These are phyloP conservation scores for Fusarium sp. DNA, from an alignment of 2,329 filamentous ascomycete species.

Conservation along the genomic window DNA sequence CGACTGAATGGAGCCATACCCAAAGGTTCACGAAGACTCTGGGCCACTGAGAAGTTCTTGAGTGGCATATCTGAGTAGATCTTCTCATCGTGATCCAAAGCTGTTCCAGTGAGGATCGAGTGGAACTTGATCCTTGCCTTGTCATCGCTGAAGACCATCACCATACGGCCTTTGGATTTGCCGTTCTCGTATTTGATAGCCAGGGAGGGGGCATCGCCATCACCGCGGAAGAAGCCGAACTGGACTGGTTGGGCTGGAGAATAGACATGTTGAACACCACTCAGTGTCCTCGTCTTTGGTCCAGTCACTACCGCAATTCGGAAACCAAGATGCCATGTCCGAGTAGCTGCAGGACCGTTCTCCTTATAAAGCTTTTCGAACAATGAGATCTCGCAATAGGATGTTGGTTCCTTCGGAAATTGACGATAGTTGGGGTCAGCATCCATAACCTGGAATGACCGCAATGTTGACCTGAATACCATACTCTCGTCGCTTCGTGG, in stretches of 20 bases:
- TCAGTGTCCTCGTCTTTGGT: constrained; percentile 79
- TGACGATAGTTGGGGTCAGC: constrained; percentile 73
- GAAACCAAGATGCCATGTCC: constrained; percentile 81
- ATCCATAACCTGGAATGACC: constrained; percentile 85
- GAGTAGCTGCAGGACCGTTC: constrained; percentile 76
- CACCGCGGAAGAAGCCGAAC: constrained; percentile 80
- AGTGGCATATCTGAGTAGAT: constrained; percentile 77
- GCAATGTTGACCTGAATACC: constrained; percentile 75
- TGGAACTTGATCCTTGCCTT: constrained; percentile 78
- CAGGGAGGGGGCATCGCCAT: constrained; percentile 75
- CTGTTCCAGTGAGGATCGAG: constrained; percentile 77
- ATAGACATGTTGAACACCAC: constrained; percentile 78
- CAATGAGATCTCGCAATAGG: constrained; percentile 76
- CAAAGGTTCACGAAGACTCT: constrained; percentile 62
- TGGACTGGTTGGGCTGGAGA: constrained; percentile 74
- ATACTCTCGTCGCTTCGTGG: constrained; percentile 76
- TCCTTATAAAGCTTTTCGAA: constrained; percentile 79
- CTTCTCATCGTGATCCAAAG: constrained; percentile 74
- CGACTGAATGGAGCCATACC: constrained; percentile 62
- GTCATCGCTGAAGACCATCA: constrained; percentile 81
- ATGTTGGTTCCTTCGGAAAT: constrained; percentile 80
- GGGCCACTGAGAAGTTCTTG: constrained; percentile 70
- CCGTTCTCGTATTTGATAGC: constrained; percentile 77
- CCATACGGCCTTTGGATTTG: constrained; percentile 74
- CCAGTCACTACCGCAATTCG: constrained; percentile 83